phyloP scores from a whole-genome alignment of 805 yeast genomes.

The Naumovozyma castellii region DNA sequence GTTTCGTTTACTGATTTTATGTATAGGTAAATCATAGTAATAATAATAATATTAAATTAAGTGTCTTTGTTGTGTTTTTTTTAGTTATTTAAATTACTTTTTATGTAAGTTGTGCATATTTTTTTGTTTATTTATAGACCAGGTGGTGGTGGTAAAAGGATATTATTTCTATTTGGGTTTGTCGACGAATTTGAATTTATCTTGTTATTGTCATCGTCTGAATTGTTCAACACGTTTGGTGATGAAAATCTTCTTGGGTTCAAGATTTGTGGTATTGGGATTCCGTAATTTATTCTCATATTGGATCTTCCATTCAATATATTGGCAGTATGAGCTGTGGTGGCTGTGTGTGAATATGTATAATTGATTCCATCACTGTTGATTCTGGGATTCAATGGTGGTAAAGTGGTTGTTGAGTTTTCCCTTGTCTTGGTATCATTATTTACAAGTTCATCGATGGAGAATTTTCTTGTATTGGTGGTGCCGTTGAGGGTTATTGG shows the following conservation, averaged over 20 bases:
- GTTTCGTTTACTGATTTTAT: conserved; percentile 74
- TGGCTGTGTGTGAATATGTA: neutral
- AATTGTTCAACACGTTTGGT: neutral
- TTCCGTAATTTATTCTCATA: neutral
- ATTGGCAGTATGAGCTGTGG: no score
- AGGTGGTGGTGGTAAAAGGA: neutral
- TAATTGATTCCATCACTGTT: neutral
- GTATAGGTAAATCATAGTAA: neutral
- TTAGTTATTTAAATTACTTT: neutral
- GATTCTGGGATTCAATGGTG: neutral
- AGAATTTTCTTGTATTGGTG: neutral
- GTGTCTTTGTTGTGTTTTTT: neutral
- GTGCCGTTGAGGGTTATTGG: neutral
- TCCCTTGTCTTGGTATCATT: neutral
- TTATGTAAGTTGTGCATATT: no score
- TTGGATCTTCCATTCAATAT: neutral
- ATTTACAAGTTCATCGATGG: neutral
- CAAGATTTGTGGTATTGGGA: neutral
- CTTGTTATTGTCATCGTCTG: neutral
- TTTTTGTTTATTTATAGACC: neutral
- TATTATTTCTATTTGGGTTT: neutral
- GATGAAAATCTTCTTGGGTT: conserved; percentile 1
- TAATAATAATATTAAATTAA: neutral
- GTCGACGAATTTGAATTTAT: neutral
- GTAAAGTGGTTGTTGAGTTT: neutral